Evolutionary conservation across 352 stramenopile genomes (phyloP).

Genomic region (Pythium utonaiense): DNA sequence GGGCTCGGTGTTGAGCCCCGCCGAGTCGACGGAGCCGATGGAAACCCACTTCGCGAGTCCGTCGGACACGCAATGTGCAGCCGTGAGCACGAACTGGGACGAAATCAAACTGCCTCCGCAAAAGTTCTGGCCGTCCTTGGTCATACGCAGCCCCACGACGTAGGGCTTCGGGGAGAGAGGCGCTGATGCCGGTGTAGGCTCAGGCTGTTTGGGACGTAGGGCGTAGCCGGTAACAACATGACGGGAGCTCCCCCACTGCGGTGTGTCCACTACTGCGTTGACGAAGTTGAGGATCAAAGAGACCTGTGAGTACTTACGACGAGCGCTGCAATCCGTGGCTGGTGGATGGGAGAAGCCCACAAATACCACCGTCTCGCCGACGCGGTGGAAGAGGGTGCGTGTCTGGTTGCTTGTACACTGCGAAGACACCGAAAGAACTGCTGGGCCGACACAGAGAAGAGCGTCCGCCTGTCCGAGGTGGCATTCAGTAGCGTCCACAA

Average conservation of each 20-base stretch:
- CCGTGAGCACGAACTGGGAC: conserved; percentile 38
- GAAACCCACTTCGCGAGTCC: conserved; percentile 27
- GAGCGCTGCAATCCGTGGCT: neutral
- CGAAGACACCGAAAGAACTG: neutral
- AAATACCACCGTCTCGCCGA: conserved; percentile 5
- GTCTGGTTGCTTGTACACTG: neutral
- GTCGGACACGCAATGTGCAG: conserved; percentile 38
- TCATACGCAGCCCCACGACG: conserved; percentile 25
- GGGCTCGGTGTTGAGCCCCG: conserved; percentile 21
- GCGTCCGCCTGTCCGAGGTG: neutral
- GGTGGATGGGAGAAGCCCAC: conserved; percentile 12
- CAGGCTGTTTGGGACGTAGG: neutral
- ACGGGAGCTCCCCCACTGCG: conserved; percentile 4
- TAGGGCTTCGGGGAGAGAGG: conserved; percentile 12
- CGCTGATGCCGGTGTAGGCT: too few relatives aligned
- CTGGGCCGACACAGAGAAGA: conserved; percentile 6
- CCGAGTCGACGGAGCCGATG: conserved; percentile 24
- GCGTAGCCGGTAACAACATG: too few relatives aligned
- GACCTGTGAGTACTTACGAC: conserved; percentile 11
- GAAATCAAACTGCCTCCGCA: conserved; percentile 40
- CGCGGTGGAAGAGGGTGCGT: conserved; percentile 12
- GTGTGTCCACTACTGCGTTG: conserved; percentile 20
- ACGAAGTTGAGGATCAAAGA: conserved; percentile 19
- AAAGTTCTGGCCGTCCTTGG: conserved; percentile 32
- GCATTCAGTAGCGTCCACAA: conserved; percentile 9